Base-by-base conservation (phyloP, 164 flowering plant genomes). In the Nymphaea thermarum region DNA sequence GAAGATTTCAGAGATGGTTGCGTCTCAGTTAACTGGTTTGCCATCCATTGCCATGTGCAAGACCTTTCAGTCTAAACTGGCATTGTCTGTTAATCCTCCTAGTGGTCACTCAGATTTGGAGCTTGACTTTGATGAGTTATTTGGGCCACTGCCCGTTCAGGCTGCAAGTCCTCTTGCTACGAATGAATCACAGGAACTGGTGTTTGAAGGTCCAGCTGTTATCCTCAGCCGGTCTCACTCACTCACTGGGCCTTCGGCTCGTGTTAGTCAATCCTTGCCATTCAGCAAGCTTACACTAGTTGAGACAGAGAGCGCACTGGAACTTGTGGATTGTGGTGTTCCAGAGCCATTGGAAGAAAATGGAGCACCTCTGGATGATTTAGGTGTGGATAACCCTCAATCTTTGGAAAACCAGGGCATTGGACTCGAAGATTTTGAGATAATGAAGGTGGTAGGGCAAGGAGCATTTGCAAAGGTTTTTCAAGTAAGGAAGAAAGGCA, bases 381-480 rank as follows among this genome's bases (percentile, higher is more conserved):
- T 45, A 44, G 43, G 14, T 66, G 80, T 42, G 62, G 75, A 14
- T 61, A 70, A 67, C 51, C 68, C 69, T 44, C 65, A 71, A 63
- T 41, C 74, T n/a, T 17, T 44, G 67, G 53, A 78, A 75, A 76
- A 64, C 15, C 43, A 67, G 42, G 72, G 74, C 68, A 84, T 88
- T 14, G 79, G 90, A 42, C 83, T 89, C 71, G 96, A 87, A 55
- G 94, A 91, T 73, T 93, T 91, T 83, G 97, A 90, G 73, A 74
- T 91, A 44, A 68, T 91, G 83, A 93, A 80, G 79, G 81, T 89
- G 71, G 96, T 91, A 25, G 97, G 98, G 70, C 86, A 86, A 77
- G 98, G 97, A 69, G 92, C 96, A 44, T 93, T 93, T 84, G 98
- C 82, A 57, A 89, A 87, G 76, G 98, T 93, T 11, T 93, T 76